phyloP scores from a whole-genome alignment of 176 grass and related monocot genomes.

The Thinopyrum elongatum region DNA sequence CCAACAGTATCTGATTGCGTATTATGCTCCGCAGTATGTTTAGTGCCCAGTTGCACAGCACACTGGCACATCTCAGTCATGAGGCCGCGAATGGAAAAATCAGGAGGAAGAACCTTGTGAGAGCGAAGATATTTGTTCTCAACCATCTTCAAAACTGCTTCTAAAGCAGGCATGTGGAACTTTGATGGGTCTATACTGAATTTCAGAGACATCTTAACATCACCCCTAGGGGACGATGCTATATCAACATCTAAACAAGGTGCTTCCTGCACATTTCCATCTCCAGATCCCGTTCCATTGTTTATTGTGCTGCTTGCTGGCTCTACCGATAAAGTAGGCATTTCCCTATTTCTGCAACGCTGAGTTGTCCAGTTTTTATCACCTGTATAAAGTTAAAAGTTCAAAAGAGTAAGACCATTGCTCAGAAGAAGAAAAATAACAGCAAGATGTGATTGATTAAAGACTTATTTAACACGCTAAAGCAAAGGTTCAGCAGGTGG shows the following conservation, averaged over 20 bases:
- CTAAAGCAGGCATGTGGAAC: conserved; percentile 50
- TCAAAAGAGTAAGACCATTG: conserved; percentile 19
- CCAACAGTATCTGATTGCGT: not conserved
- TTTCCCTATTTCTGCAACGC: not conserved
- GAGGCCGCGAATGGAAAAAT: conserved; percentile 52
- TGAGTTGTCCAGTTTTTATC: not conserved
- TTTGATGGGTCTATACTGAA: conserved; percentile 40
- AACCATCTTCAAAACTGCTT: conserved; percentile 59
- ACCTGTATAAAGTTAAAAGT: conserved; percentile 26
- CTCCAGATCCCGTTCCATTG: conserved; percentile 10
- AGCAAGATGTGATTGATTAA: conserved; percentile 15
- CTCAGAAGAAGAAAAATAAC: not conserved
- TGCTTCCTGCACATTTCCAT: conserved; percentile 25
- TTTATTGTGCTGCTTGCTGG: not conserved
- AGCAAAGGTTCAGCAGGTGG: not conserved
- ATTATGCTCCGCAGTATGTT: conserved; percentile 25
- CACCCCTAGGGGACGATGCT: conserved; percentile 61
- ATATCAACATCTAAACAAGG: conserved; percentile 44
- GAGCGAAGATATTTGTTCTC: conserved; percentile 60
- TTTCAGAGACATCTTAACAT: conserved; percentile 56
- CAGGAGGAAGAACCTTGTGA: conserved; percentile 47
- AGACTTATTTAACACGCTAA: not conserved
- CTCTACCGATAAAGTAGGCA: conserved; percentile 20
- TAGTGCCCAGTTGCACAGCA: conserved; percentile 30
- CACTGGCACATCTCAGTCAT: conserved; percentile 66